phyloP scores from a whole-genome alignment of 768 basidiomycete species.

The Mycena pura region DNA sequence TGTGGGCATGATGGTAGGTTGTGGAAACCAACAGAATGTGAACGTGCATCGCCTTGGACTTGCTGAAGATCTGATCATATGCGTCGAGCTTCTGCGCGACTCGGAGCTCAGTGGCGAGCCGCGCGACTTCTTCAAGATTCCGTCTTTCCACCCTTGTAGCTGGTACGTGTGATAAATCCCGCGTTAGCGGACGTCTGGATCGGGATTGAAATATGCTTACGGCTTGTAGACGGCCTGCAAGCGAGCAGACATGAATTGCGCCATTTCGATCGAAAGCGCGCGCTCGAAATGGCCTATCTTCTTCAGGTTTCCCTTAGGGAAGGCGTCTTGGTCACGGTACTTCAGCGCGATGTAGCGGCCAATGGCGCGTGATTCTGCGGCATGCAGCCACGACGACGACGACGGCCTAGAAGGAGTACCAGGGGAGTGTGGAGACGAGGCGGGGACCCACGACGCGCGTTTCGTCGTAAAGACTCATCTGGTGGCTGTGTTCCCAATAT shows the following conservation, averaged over 20 bases:
- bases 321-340: constrained; percentile 43
- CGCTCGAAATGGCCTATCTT: constrained; percentile 41
- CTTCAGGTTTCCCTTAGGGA: constrained; percentile 35
- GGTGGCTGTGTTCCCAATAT: too few relatives aligned
- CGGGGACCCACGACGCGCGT: too few relatives aligned
- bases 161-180: neutral
- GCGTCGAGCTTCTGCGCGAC: neutral
- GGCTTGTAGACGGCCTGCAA: constrained; percentile 2
- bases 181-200: constrained; percentile 27
- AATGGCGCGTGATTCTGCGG: constrained; percentile 55
- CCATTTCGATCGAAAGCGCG: neutral
- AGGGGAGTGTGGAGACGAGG: too few relatives aligned
- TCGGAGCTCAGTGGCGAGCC: neutral
- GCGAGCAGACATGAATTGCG: neutral
- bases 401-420: too few relatives aligned
- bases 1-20: neutral
- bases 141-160: neutral
- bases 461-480: too few relatives aligned
- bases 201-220: constrained; percentile 39
- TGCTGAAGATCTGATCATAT: constrained; percentile 3
- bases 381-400: too few relatives aligned
- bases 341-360: too few relatives aligned
- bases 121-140: neutral
- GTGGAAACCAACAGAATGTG: neutral
- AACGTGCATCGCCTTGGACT: constrained; percentile 2